Evolutionary conservation across 163 green algal species (phyloP).

Genomic region (Chlamydomonas reinhardtii): DNA sequence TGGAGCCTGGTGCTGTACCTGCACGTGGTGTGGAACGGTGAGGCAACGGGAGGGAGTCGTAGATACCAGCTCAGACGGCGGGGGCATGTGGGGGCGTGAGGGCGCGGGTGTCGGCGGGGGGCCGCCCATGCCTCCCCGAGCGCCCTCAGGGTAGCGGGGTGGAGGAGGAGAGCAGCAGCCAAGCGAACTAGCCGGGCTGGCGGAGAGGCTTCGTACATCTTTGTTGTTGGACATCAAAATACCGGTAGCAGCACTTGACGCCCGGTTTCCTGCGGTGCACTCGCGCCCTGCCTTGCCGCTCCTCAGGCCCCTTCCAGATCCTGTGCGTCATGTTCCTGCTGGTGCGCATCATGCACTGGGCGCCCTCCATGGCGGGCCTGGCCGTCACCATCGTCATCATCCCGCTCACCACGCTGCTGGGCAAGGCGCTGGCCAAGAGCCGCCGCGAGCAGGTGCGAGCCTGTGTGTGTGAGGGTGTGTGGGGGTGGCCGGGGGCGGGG

Average conservation of each 20-base stretch:
- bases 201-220: too few relatives aligned
- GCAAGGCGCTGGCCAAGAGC: constrained; percentile 67
- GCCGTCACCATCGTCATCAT: constrained; percentile 83
- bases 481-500: too few relatives aligned
- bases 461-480: too few relatives aligned
- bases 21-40: constrained; percentile 90
- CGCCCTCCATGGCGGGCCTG: constrained; percentile 79
- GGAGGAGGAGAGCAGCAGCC: too few relatives aligned
- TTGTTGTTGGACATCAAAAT: too few relatives aligned
- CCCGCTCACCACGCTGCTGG: constrained; percentile 79
- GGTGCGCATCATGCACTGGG: constrained; percentile 71
- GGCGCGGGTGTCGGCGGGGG: neutral
- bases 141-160: too few relatives aligned
- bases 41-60: too few relatives aligned
- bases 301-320: constrained; percentile 82
- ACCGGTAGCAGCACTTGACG: too few relatives aligned
- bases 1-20: constrained; percentile 87
- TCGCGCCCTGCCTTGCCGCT: neutral
- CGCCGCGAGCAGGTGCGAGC: constrained; percentile 19
- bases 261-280: too few relatives aligned
- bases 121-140: too few relatives aligned
- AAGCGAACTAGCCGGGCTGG: too few relatives aligned
- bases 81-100: neutral
- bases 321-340: constrained; percentile 81
- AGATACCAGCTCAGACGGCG: too few relatives aligned